Conservation (phyloP, 2,329 filamentous ascomycete species). For the Pseudopithomyces maydicus region DNA sequence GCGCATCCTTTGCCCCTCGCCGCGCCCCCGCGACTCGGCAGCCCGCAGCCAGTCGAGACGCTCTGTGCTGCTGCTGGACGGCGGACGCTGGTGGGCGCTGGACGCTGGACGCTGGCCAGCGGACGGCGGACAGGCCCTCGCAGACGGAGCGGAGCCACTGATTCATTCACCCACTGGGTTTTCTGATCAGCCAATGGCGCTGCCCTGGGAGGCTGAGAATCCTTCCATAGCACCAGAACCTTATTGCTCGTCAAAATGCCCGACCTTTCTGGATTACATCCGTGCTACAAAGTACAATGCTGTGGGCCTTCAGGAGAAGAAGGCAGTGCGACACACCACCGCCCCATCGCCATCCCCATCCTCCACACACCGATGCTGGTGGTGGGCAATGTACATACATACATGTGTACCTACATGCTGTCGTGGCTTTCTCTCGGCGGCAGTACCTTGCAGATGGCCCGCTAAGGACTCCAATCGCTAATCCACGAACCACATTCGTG, state of each 20-base stretch:
- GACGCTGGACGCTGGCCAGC: not conserved
- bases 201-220: not conserved
- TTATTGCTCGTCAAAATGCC: constrained; percentile 1
- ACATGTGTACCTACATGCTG: too few relatives aligned
- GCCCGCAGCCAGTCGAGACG: not conserved
- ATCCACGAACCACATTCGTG: constrained; percentile 8
- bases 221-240: constrained; percentile 5
- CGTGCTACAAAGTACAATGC: not conserved
- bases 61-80: not conserved
- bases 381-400: not conserved
- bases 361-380: not conserved
- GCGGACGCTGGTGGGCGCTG: not conserved
- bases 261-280: not conserved
- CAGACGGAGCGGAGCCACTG: not conserved
- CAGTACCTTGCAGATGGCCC: constrained; percentile 8
- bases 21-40: constrained; percentile 1
- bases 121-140: too few relatives aligned
- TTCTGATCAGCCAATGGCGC: constrained; percentile 3
- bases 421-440: not conserved
- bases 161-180: not conserved
- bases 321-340: not conserved
- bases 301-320: not conserved
- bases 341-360: not conserved
- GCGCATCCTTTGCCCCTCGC: not conserved
- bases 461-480: constrained; percentile 5